Evolutionary conservation across 805 yeast genomes (phyloP).

Genomic region (Myxozyma udenii): DNA sequence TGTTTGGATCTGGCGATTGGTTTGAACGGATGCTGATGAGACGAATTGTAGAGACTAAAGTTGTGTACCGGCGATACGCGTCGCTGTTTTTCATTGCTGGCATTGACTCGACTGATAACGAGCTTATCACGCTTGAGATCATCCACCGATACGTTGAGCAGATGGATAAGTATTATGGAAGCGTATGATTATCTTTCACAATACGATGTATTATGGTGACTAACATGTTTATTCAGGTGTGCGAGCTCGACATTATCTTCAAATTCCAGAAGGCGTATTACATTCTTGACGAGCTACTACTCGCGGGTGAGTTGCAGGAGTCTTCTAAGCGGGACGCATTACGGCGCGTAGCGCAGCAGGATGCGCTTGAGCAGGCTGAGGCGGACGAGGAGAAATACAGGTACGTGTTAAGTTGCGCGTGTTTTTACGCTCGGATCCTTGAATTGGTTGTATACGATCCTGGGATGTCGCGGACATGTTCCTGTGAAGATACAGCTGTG

Average conservation of each 20-base stretch:
- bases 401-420: no score
- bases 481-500: no score
- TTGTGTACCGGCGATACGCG: slow-evolving; percentile 90
- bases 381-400: slow-evolving; percentile 46
- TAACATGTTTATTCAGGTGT: slow-evolving; percentile 34
- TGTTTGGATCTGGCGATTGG: background rate
- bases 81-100: slow-evolving; percentile 88
- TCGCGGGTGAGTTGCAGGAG: slow-evolving; percentile 87
- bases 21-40: background rate
- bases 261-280: slow-evolving; percentile 92
- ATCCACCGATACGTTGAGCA: slow-evolving; percentile 93
- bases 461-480: slow-evolving; percentile 3
- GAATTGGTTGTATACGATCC: background rate
- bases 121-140: slow-evolving; percentile 75
- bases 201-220: background rate
- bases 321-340: slow-evolving; percentile 76
- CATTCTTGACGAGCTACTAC: slow-evolving; percentile 80
- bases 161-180: slow-evolving; percentile 93
- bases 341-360: slow-evolving; percentile 75
- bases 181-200: slow-evolving; percentile 47
- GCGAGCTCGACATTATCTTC: slow-evolving; percentile 94
- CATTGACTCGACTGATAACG: slow-evolving; percentile 79
- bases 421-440: no score
- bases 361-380: slow-evolving; percentile 78
- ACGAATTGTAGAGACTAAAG: slow-evolving; percentile 56